A percentile compares a stretch with the other conserved stretches of the same genome.
phyloP scores from a whole-genome alignment of 345 rosid genomes.

The Boechera divaricarpa region DNA sequence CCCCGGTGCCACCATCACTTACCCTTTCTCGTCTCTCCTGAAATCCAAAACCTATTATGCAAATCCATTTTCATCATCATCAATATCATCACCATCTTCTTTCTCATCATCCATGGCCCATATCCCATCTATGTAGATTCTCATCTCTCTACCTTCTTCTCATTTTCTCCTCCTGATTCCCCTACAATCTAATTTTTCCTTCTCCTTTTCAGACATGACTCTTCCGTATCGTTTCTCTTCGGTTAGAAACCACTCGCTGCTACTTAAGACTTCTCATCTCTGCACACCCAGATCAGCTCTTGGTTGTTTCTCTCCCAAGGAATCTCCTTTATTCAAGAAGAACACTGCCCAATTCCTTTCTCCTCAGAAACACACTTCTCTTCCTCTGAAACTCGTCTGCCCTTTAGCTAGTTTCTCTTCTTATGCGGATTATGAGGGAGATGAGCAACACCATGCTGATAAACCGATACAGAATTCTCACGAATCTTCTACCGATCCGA shows the following conservation, averaged over 20 bases:
- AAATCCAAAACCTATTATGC: conserved; percentile 41
- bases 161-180: conserved; percentile 34
- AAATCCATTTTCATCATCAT: conserved; percentile 36
- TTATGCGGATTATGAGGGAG: conserved; percentile 68
- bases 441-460: conserved; percentile 49
- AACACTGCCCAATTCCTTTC: conserved; percentile 37
- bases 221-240: conserved; percentile 65
- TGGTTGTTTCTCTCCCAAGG: conserved; percentile 43
- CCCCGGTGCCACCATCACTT: conserved; percentile 38
- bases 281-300: conserved; percentile 50
- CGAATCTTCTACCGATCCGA: conserved; percentile 22
- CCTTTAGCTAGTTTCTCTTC: conserved; percentile 79
- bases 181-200: conserved; percentile 26
- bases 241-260: conserved; percentile 53
- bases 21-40: conserved; percentile 33
- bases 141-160: conserved; percentile 42
- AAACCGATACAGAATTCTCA: conserved; percentile 45
- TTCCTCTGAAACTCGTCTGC: conserved; percentile 43
- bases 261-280: conserved; percentile 50
- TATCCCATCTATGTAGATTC: conserved; percentile 39
- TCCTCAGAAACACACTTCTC: conserved; percentile 46
- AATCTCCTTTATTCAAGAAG: conserved; percentile 44
- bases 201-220: conserved; percentile 55
- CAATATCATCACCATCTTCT: conserved; percentile 39
- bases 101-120: conserved; percentile 41